Evolutionary conservation across 768 basidiomycete species (phyloP).

Genomic region (Mycena capillaripes): DNA sequence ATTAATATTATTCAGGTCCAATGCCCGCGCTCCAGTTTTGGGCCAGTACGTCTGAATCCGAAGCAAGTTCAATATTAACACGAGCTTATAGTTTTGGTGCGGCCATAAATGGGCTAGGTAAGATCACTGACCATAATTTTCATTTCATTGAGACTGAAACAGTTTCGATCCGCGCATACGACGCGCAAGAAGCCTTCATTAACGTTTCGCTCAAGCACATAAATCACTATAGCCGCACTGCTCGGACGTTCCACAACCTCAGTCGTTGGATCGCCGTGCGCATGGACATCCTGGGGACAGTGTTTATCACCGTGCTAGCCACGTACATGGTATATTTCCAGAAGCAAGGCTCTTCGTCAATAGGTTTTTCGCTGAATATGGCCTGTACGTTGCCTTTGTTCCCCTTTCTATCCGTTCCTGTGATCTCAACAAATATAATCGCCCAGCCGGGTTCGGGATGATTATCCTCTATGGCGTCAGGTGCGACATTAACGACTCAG

Average conservation of each 20-base stretch:
- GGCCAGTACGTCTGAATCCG: slow-evolving; percentile 21
- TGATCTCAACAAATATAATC: slow-evolving; percentile 43
- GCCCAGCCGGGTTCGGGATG: slow-evolving; percentile 64
- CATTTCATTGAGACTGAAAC: not conserved
- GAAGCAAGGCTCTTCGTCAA: slow-evolving; percentile 56
- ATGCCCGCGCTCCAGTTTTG: slow-evolving; percentile 24
- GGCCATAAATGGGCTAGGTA: slow-evolving; percentile 20
- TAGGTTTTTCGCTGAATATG: slow-evolving; percentile 70
- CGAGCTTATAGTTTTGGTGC: not conserved
- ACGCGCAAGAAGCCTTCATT: slow-evolving; percentile 64
- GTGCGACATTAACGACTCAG: not conserved
- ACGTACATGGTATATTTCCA: slow-evolving; percentile 64
- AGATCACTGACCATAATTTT: not conserved
- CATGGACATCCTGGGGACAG: slow-evolving; percentile 67
- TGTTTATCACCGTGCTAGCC: slow-evolving; percentile 70
- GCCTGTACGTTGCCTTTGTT: slow-evolving; percentile 52
- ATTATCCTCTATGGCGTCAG: slow-evolving; percentile 67
- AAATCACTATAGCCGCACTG: slow-evolving; percentile 63
- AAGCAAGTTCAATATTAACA: not conserved
- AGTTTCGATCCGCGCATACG: slow-evolving; percentile 78
- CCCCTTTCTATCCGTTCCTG: slow-evolving; percentile 49
- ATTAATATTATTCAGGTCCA: not conserved
- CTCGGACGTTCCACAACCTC: slow-evolving; percentile 66
- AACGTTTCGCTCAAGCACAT: slow-evolving; percentile 63
- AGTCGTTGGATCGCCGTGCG: slow-evolving; percentile 64